phyloP scores from a whole-genome alignment of 371 early-diverging fungal species.

The Mucor irregularis region DNA sequence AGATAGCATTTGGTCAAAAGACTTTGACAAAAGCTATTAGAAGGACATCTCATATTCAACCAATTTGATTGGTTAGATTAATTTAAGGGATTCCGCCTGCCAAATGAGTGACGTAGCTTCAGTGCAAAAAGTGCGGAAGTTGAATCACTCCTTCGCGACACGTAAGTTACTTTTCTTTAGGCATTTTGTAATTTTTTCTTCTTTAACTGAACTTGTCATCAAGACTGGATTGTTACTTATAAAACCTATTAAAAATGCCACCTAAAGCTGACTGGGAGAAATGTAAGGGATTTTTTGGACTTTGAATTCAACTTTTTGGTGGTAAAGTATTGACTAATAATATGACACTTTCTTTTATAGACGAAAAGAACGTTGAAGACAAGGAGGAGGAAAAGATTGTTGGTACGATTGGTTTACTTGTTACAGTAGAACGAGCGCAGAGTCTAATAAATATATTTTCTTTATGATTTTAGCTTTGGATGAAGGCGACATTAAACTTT shows the following conservation, averaged over 20 bases:
- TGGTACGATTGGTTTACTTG: too few relatives aligned
- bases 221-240: neutral
- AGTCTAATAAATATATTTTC: neutral
- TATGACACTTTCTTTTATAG: conserved; percentile 37
- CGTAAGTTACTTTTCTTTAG: conserved; percentile 19
- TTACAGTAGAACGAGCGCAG: conserved; percentile 11
- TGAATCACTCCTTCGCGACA: conserved; percentile 7
- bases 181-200: neutral
- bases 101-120: conserved; percentile 14
- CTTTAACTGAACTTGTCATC: neutral
- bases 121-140: conserved; percentile 1
- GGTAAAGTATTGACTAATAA: neutral
- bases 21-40: too few relatives aligned
- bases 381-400: conserved; percentile 88
- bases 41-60: too few relatives aligned
- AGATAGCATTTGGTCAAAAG: too few relatives aligned
- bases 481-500: conserved; percentile 95
- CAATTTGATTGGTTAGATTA: too few relatives aligned
- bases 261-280: conserved; percentile 88
- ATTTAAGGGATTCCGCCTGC: too few relatives aligned
- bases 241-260: conserved; percentile 15
- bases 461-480: conserved; percentile 71
- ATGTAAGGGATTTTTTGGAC: conserved; percentile 64
- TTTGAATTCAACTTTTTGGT: neutral
- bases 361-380: conserved; percentile 80